Conservation (phyloP, 352 stramenopile genomes). For the Elongisporangium anandrum region DNA sequence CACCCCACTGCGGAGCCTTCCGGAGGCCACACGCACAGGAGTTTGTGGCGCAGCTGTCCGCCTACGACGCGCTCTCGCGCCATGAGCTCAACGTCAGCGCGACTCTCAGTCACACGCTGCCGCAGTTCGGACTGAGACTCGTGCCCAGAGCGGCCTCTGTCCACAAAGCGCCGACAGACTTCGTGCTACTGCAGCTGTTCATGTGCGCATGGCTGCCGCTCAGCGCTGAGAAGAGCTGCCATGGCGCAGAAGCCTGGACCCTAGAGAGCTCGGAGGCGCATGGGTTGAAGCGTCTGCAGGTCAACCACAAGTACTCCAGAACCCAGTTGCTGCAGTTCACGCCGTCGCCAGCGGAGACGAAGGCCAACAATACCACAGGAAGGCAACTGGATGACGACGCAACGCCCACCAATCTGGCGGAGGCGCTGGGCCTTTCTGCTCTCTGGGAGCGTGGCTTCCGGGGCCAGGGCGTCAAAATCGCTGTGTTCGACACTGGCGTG, state of each 20-base stretch:
- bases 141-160: constrained; percentile 19
- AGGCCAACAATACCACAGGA: not conserved
- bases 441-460: constrained; percentile 61
- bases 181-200: constrained; percentile 52
- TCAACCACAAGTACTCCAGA: not conserved
- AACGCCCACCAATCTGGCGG: constrained; percentile 23
- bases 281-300: not conserved
- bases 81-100: constrained; percentile 33
- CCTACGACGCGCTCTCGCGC: constrained; percentile 17
- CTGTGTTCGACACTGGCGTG: constrained; percentile 85
- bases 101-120: constrained; percentile 8
- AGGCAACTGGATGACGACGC: not conserved
- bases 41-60: constrained; percentile 32
- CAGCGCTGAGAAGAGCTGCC: not conserved
- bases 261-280: not conserved
- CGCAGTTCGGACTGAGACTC: constrained; percentile 22
- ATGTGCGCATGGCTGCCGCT: constrained; percentile 17
- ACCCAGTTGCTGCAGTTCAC: not conserved
- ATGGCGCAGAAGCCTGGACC: not conserved
- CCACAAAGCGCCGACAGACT: constrained; percentile 45
- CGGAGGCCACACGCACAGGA: constrained; percentile 22
- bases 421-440: constrained; percentile 44
- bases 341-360: not conserved
- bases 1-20: constrained; percentile 26
- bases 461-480: constrained; percentile 74